Evolutionary conservation across 768 basidiomycete species (phyloP).

Genomic region (Amanita subjunquillea): DNA sequence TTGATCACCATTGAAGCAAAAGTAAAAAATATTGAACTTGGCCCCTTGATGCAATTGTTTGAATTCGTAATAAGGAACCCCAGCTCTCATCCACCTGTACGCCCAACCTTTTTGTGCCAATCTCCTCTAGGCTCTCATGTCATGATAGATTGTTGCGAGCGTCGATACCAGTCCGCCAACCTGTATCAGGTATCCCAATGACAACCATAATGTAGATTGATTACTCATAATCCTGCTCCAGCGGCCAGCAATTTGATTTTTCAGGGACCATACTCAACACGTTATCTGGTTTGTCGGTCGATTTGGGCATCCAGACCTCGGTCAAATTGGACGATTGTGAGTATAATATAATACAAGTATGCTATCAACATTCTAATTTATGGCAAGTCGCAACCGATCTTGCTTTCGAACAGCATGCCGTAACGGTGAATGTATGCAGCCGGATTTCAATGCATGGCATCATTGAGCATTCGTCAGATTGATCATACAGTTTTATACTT

Average conservation of each 20-base stretch:
- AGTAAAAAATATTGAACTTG: slow-evolving; percentile 48
- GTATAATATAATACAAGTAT: slow-evolving; percentile 10
- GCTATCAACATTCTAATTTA: slow-evolving; percentile 1
- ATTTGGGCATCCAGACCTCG: slow-evolving; percentile 41
- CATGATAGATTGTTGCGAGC: slow-evolving; percentile 36
- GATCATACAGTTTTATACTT: slow-evolving; percentile 56
- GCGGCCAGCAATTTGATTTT: slow-evolving; percentile 59
- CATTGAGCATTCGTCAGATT: slow-evolving; percentile 25
- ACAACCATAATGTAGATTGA: not conserved
- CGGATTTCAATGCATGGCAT: slow-evolving; percentile 9
- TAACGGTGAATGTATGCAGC: slow-evolving; percentile 36
- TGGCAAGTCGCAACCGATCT: slow-evolving; percentile 42
- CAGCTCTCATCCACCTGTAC: slow-evolving; percentile 38
- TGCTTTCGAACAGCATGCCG: slow-evolving; percentile 44
- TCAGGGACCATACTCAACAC: slow-evolving; percentile 52
- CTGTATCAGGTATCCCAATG: slow-evolving; percentile 41
- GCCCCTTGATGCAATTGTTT: slow-evolving; percentile 46
- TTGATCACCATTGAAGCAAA: slow-evolving; percentile 40
- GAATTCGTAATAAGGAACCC: slow-evolving; percentile 42
- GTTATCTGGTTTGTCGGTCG: slow-evolving; percentile 46
- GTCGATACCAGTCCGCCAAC: slow-evolving; percentile 42
- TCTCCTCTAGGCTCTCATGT: not conserved
- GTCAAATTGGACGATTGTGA: slow-evolving; percentile 61
- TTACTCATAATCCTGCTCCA: slow-evolving; percentile 14
- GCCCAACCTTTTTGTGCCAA: slow-evolving; percentile 8